Conservation (phyloP, 1,284 basidiomycete genomes). For the Mycena citricolor region DNA sequence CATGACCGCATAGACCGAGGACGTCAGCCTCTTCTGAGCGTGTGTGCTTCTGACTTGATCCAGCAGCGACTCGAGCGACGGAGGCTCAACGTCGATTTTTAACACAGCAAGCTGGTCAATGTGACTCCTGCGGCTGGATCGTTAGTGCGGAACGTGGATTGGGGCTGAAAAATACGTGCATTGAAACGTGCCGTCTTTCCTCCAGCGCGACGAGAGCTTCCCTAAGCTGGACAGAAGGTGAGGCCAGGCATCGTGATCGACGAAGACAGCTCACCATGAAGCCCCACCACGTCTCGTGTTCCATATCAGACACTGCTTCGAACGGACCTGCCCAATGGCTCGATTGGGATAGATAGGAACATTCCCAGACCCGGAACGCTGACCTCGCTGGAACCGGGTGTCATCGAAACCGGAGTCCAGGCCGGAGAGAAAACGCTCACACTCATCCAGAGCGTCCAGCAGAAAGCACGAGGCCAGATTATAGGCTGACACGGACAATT, state of each 20-base stretch:
- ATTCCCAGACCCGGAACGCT: background rate
- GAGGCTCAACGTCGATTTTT: constrained; percentile 4
- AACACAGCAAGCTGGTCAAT: constrained; percentile 15
- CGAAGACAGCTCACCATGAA: background rate
- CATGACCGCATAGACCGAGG: background rate
- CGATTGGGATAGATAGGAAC: background rate
- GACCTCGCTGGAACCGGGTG: background rate
- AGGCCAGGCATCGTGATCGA: no score
- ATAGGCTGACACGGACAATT: constrained; percentile 4
- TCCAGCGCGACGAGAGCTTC: constrained; percentile 6
- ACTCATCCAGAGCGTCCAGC: constrained; percentile 6
- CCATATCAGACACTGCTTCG: background rate
- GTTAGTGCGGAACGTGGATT: background rate
- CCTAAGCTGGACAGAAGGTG: constrained; percentile 3
- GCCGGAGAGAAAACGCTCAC: constrained; percentile 1
- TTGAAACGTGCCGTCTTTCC: constrained; percentile 4
- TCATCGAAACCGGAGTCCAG: no score
- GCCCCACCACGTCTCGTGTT: no score
- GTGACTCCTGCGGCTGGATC: constrained; percentile 1
- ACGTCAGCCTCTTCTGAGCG: background rate
- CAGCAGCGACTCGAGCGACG: constrained; percentile 2
- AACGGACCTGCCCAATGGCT: background rate
- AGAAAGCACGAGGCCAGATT: constrained; percentile 15
- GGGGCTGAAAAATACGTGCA: background rate
- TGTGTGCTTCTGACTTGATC: background rate